These are phyloP conservation scores for Pestalotiopsis sp. DNA, from an alignment of 2,329 filamentous ascomycete genomes.

Conservation along the genomic window DNA sequence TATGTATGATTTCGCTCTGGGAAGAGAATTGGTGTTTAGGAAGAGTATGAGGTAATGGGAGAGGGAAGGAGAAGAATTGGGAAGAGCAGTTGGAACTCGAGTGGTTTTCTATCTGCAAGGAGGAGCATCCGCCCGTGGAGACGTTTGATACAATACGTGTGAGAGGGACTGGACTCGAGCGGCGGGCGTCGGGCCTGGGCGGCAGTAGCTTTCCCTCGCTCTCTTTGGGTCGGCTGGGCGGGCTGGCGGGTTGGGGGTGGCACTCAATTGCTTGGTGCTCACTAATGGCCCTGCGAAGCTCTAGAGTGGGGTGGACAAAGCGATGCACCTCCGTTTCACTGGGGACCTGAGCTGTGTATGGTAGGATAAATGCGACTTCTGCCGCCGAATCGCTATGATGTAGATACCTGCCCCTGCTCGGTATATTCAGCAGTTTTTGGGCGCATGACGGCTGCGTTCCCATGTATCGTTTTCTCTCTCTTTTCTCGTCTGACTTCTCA, in stretches of 20 bases:
- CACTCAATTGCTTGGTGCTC: background rate
- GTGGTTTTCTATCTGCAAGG: constrained; percentile 4
- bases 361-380: constrained; percentile 3
- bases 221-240: background rate
- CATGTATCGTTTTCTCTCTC: background rate
- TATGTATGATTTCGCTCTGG: constrained; percentile 26
- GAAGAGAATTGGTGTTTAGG: constrained; percentile 1
- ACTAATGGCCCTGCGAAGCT: constrained; percentile 6
- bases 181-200: background rate
- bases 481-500: background rate
- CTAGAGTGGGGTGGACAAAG: background rate
- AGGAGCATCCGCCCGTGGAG: background rate
- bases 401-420: background rate
- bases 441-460: background rate
- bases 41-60: constrained; percentile 3
- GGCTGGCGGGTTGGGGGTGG: background rate
- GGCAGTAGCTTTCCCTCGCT: background rate
- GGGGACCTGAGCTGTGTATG: background rate
- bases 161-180: background rate
- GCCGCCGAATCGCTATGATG: background rate
- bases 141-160: constrained; percentile 5
- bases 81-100: background rate
- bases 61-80: background rate
- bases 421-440: background rate
- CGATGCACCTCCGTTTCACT: background rate